Evolutionary conservation across 345 rosid species (phyloP), one percentile per base, ranked within the genome.

Genomic region (thale cress (Arabidopsis thaliana)): DNA sequence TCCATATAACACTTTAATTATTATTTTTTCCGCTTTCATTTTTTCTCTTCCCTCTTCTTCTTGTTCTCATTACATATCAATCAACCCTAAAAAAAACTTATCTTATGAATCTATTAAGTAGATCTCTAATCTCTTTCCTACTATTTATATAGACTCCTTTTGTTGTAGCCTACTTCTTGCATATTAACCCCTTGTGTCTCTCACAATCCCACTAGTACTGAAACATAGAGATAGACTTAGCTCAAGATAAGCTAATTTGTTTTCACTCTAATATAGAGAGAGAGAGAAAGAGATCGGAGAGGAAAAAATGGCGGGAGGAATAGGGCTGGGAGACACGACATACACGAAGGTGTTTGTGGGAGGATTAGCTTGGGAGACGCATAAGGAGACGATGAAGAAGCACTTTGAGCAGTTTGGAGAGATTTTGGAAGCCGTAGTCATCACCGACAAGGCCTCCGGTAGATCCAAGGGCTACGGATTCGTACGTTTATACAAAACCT

Each of bases 401-500:
- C 89, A 93, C 75, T 93, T 93, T 59, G 96, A 93, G 68, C 93
- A 91, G 86, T 93, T 93, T 69, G 98, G 98, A 16, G 98, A 93
- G 75, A 93, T 93, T 85, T 78, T 91, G 82, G 98, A 93, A 83
- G 98, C 98, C 58, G 98, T 91, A 8, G 98, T 93, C 82, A 93
- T 93, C 82, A 85, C 94, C 68, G 98, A 91, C 77, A 93, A 93
- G 81, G 94, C 98, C 67, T 87, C 97, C 2, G 98, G 96, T 75
- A 89, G 98, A 89, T 93, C 98, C 87, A 93, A 93, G 76, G 98
- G 98, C 77, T 93, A 93, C 30, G 98, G 98, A 81, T 93, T 93
- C 75, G 98, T 93, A 91, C 77, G 98, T 93, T 87, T 25, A 22
- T 61, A 20, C 36, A 52, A 86, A 68, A 11, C 42, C 10, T 49